A percentile compares a stretch with the other conserved stretches of the same genome.
Conservation (phyloP, 2,329 filamentous ascomycete species). For the Cercospora sesami region DNA sequence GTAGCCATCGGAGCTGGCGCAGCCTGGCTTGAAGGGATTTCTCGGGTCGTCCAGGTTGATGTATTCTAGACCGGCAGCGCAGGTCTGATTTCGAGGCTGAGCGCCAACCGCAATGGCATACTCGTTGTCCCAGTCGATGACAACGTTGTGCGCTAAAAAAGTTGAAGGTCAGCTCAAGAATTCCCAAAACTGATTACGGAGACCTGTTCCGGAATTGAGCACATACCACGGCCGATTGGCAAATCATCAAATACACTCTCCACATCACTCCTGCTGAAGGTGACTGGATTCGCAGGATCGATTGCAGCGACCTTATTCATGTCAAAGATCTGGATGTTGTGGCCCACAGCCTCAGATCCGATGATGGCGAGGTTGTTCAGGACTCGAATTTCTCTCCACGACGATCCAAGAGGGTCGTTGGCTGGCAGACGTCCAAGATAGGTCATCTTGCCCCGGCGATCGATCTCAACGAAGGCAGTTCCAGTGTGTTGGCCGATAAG, state of each 20-base stretch:
- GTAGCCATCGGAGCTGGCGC: constrained; percentile 54
- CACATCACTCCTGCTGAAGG: constrained; percentile 48
- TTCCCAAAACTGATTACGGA: no score
- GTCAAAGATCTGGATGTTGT: constrained; percentile 64
- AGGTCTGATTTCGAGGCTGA: constrained; percentile 46
- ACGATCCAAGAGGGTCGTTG: constrained; percentile 37
- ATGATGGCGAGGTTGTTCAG: constrained; percentile 48
- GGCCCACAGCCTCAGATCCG: constrained; percentile 49
- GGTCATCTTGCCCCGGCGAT: constrained; percentile 49
- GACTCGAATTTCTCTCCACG: constrained; percentile 55
- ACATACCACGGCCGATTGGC: constrained; percentile 5
- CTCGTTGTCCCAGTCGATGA: constrained; percentile 51
- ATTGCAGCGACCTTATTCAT: constrained; percentile 56
- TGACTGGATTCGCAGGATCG: constrained; percentile 45
- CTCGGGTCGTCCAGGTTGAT: constrained; percentile 54
- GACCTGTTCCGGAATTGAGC: no score
- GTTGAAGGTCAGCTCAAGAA: neutral
- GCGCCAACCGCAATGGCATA: constrained; percentile 48
- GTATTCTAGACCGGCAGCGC: constrained; percentile 56
- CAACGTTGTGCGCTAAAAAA: constrained; percentile 52
- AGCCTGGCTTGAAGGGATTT: constrained; percentile 53
- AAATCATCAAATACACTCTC: constrained; percentile 37
- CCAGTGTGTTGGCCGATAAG: constrained; percentile 58
- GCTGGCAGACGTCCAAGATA: constrained; percentile 56
- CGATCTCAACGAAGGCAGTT: constrained; percentile 56